Evolutionary conservation across 75 land plant genomes (phyloP).

Genomic region (Cryptomeria japonica): DNA sequence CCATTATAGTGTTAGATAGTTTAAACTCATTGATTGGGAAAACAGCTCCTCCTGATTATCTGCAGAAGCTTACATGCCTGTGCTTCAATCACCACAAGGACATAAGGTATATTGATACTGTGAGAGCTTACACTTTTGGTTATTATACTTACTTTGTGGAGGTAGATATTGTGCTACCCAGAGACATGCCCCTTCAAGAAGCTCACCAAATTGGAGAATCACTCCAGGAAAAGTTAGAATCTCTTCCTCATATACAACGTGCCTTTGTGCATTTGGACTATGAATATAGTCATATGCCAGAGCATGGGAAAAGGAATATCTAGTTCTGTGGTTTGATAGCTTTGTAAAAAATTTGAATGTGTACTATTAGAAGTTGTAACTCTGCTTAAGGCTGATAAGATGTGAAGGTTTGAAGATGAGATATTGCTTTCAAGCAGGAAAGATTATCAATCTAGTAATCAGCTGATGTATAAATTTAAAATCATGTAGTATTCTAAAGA

Average conservation of each 20-base stretch:
- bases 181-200: conserved; percentile 62
- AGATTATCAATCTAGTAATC: too few species aligned
- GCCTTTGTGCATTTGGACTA: conserved; percentile 92
- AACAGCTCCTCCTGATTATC: conserved; percentile 73
- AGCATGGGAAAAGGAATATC: conserved; percentile 32
- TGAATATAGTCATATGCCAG: conserved; percentile 73
- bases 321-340: not conserved
- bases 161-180: conserved; percentile 83
- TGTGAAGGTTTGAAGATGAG: too few species aligned
- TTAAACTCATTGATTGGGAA: conserved; percentile 70
- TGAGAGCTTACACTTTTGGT: conserved; percentile 75
- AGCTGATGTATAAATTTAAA: too few species aligned
- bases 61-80: conserved; percentile 77
- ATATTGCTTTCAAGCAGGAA: too few species aligned
- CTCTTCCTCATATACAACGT: conserved; percentile 70
- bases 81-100: conserved; percentile 66
- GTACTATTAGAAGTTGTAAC: too few species aligned
- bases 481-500: too few species aligned
- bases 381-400: too few species aligned
- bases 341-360: not conserved
- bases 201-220: conserved; percentile 89
- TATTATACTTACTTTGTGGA: conserved; percentile 67
- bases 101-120: conserved; percentile 79
- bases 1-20: conserved; percentile 72
- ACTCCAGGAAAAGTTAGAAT: conserved; percentile 79